Percentiles rank a stretch among this genome's conserved stretches.
Conservation (phyloP, 495 filamentous ascomycete species). For the Astrocystis sublimbata region DNA sequence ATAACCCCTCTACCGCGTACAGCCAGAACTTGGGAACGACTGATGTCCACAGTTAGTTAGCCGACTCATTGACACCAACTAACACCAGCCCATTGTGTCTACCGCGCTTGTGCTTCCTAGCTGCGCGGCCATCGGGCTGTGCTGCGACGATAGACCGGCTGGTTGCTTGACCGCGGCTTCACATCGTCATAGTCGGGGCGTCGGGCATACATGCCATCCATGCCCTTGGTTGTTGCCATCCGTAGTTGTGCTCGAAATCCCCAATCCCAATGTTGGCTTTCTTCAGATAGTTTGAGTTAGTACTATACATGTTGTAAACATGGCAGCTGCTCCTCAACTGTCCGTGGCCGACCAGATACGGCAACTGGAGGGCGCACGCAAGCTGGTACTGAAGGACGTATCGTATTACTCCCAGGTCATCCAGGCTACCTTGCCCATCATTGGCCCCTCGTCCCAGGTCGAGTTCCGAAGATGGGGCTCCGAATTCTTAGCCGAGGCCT, state of each 20-base stretch:
- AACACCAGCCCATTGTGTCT: conserved; percentile 2
- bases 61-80: neutral
- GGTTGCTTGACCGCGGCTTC: neutral
- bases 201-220: conserved; percentile 1
- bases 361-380: conserved; percentile 84
- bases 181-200: no score
- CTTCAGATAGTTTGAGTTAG: conserved; percentile 1
- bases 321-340: conserved; percentile 48
- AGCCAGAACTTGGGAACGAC: neutral
- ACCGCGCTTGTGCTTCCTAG: neutral
- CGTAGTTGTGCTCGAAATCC: conserved; percentile 3
- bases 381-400: conserved; percentile 80
- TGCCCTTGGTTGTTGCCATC: neutral
- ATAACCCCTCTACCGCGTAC: neutral
- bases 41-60: neutral
- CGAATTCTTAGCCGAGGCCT: conserved; percentile 94
- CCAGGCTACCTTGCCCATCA: conserved; percentile 84
- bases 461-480: conserved; percentile 94
- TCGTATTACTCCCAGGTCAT: conserved; percentile 87
- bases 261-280: conserved; percentile 11
- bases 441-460: conserved; percentile 68
- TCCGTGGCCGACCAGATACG: conserved; percentile 71
- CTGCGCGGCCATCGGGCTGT: neutral
- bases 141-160: neutral
- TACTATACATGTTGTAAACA: conserved; percentile 23